A percentile compares a stretch with the other conserved stretches of the same genome.
phyloP scores from a whole-genome alignment of 1,139 yeast genomes.

The Wickerhamomyces sp. region DNA sequence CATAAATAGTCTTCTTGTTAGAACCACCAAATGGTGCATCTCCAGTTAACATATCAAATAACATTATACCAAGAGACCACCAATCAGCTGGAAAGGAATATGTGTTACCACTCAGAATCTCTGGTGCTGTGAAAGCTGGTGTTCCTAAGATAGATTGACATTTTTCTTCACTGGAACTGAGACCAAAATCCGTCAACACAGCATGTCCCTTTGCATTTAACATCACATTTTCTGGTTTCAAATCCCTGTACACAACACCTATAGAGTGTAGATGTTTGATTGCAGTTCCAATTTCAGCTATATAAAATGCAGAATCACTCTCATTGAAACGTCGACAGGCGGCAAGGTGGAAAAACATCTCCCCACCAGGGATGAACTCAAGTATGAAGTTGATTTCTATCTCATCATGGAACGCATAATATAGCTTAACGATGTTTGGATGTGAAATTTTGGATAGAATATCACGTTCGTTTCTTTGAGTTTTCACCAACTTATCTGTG shows the following conservation, averaged over 20 bases:
- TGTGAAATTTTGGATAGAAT: slow-evolving; percentile 69
- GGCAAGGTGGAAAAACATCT: slow-evolving; percentile 76
- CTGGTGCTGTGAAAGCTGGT: slow-evolving; percentile 96
- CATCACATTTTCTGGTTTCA: slow-evolving; percentile 92
- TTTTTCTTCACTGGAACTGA: slow-evolving; percentile 50
- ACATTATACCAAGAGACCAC: slow-evolving; percentile 95
- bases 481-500: slow-evolving; percentile 18
- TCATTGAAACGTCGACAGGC: slow-evolving; percentile 46
- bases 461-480: slow-evolving; percentile 36
- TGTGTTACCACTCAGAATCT: slow-evolving; percentile 73
- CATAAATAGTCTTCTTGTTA: slow-evolving; percentile 69
- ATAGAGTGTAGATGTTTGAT: slow-evolving; percentile 71
- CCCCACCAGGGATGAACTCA: slow-evolving; percentile 95
- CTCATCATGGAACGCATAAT: slow-evolving; percentile 84
- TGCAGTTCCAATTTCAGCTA: slow-evolving; percentile 85
- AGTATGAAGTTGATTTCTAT: slow-evolving; percentile 73
- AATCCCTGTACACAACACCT: slow-evolving; percentile 86
- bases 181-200: slow-evolving; percentile 87
- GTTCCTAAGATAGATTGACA: slow-evolving; percentile 73
- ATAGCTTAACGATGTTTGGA: slow-evolving; percentile 84
- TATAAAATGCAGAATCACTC: slow-evolving; percentile 71
- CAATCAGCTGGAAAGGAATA: slow-evolving; percentile 89
- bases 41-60: slow-evolving; percentile 82
- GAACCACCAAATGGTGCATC: slow-evolving; percentile 89
- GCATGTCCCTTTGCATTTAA: slow-evolving; percentile 76